Evolutionary conservation across 305 asterid species (phyloP), one percentile per base, ranked within the genome.

Genomic region (Fraxinus paxiana): DNA sequence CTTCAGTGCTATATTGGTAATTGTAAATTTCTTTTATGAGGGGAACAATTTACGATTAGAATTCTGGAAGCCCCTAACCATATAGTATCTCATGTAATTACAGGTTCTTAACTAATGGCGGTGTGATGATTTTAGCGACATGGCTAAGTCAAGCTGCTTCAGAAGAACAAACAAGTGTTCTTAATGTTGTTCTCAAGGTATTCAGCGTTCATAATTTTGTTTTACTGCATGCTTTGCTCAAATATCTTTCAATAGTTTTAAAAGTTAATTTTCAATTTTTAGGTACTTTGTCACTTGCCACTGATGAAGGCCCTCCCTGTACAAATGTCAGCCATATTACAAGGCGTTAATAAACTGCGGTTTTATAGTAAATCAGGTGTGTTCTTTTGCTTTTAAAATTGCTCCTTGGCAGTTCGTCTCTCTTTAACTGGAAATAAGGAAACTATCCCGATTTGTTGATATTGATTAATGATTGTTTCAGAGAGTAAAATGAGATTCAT

Each of bases 251-350:
- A 51, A 20, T 79, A 33, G 48, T 81, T 82, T 77, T 4, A 78
- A 83, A 33, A 71, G 75, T 48, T 80, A 20, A 48, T 78, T 69
- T 81, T 51, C 75, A 73, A 79, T 85, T 82, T 80, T 79, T 83
- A 96, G 99, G 92, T 92, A 82, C 93, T 96, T 33, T 90, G 94
- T 88, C 91, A 91, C 89, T 87, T 96, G 91, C 99, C 98, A 2
- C 80, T 96, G 78, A 88, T 86, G 84, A 92, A 90, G 87, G 97
- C 98, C 80, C 90, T 85, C 75, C 95, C 97, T 41, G 95, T 84
- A 75, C 99, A 96, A 67, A 91, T 94, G 97, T 96, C 99, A 76
- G 98, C 97, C 78, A 87, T 94, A 83, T 88, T 96, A 86, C 98
- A 96, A 82, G 92, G 97, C 83, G 98, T 96, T 69, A 92, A 92